phyloP scores from a whole-genome alignment of 176 grass and related monocot genomes.

The Bromus sterilis region DNA sequence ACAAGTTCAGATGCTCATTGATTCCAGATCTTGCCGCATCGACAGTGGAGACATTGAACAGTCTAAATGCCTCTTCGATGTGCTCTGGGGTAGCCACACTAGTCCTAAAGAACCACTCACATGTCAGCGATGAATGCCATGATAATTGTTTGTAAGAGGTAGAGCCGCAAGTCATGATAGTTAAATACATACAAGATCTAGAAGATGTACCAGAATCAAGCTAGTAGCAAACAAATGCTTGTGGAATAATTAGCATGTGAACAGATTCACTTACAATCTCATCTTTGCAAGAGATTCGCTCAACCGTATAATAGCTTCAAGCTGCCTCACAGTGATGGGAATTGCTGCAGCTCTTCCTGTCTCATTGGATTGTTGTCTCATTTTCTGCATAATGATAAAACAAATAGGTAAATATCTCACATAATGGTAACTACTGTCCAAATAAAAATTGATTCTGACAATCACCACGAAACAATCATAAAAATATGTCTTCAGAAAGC shows the following conservation, averaged over 20 bases:
- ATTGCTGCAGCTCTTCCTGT: constrained; percentile 76
- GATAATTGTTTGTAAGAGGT: neutral
- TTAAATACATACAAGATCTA: neutral
- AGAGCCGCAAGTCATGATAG: neutral
- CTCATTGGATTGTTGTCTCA: constrained; percentile 92
- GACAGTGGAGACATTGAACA: constrained; percentile 86
- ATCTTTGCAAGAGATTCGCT: constrained; percentile 99
- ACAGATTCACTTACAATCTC: constrained; percentile 66
- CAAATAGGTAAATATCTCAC: neutral
- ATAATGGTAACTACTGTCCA: neutral
- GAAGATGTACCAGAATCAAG: neutral
- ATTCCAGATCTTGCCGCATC: constrained; percentile 95
- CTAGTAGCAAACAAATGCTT: neutral
- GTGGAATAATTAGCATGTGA: neutral
- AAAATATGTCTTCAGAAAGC: neutral
- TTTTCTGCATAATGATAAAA: constrained; percentile 61
- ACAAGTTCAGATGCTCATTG: constrained; percentile 91
- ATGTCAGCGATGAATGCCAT: neutral
- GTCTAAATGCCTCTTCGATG: constrained; percentile 89
- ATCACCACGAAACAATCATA: neutral
- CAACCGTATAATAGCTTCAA: constrained; percentile 93
- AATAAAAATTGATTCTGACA: neutral
- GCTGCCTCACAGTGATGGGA: constrained; percentile 96
- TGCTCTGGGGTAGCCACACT: constrained; percentile 90
- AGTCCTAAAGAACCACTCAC: constrained; percentile 40